Conservation (phyloP, 2,329 filamentous ascomycete genomes). For the Pseudopithomyces chartarum region DNA sequence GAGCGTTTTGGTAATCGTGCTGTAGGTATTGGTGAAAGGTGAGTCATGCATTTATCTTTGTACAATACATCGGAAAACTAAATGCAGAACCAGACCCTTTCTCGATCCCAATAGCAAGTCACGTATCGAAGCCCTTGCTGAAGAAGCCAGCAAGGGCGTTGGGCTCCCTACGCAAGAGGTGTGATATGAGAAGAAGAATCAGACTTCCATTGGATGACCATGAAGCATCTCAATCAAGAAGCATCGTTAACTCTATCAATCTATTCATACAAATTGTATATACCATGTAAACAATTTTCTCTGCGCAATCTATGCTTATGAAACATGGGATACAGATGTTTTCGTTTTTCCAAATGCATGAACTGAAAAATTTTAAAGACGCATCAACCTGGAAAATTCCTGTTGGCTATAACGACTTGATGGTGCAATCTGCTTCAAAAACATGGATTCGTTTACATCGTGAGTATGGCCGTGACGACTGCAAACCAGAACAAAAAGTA, state of each 20-base stretch:
- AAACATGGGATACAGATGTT: no score
- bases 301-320: no score
- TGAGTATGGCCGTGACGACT: not conserved
- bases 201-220: not conserved
- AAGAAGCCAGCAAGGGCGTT: not conserved
- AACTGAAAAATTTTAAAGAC: no score
- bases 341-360: no score
- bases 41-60: not conserved
- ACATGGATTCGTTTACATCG: not conserved
- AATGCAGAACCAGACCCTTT: not conserved
- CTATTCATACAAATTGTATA: no score
- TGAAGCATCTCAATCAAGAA: not conserved
- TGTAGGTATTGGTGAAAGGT: constrained; percentile 55
- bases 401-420: no score
- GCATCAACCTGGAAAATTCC: no score
- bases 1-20: constrained; percentile 61
- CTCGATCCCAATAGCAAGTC: constrained; percentile 8
- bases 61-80: not conserved
- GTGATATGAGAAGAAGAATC: not conserved
- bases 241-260: no score
- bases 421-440: not conserved
- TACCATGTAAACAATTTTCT: no score
- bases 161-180: not conserved
- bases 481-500: not conserved
- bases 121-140: constrained; percentile 4